These are phyloP conservation scores for Hygrophorus russula DNA, from an alignment of 768 basidiomycete genomes.

Conservation along the genomic window DNA sequence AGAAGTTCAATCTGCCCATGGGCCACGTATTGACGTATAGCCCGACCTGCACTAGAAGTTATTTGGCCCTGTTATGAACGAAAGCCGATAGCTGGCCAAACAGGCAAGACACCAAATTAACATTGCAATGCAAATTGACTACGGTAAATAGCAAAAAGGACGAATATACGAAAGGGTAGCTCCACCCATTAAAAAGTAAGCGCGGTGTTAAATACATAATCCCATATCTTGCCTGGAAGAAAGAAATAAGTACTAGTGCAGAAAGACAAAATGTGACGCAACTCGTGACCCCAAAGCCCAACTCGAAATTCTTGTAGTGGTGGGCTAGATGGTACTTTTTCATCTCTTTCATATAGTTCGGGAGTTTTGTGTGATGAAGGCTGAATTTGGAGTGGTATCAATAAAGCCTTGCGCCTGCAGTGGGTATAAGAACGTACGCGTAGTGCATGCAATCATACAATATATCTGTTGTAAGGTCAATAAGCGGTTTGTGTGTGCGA, in stretches of 20 bases:
- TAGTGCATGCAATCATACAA: constrained; percentile 90
- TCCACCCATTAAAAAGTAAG: constrained; percentile 38
- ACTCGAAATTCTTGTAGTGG: constrained; percentile 97
- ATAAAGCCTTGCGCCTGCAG: not conserved
- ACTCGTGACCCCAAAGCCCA: constrained; percentile 94
- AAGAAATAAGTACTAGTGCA: not conserved
- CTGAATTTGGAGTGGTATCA: constrained; percentile 21
- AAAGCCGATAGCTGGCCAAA: not conserved
- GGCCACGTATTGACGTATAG: not conserved
- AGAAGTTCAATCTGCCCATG: constrained; percentile 41
- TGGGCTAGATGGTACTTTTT: constrained; percentile 98
- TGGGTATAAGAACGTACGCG: constrained; percentile 37
- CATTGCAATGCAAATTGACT: not conserved
- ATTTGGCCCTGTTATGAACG: not conserved
- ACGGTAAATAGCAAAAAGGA: not conserved
- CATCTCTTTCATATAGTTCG: constrained; percentile 80
- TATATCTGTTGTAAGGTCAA: constrained; percentile 40
- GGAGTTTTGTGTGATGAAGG: constrained; percentile 79
- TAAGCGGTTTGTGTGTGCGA: not conserved
- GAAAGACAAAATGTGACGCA: not conserved
- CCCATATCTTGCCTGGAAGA: constrained; percentile 79
- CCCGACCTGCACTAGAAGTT: not conserved
- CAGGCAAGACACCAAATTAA: constrained; percentile 8
- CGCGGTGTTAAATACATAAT: constrained; percentile 79
- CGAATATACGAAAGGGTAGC: not conserved